Conservation (phyloP, 768 basidiomycete species). For the Omphalotus guepiniiformis region DNA sequence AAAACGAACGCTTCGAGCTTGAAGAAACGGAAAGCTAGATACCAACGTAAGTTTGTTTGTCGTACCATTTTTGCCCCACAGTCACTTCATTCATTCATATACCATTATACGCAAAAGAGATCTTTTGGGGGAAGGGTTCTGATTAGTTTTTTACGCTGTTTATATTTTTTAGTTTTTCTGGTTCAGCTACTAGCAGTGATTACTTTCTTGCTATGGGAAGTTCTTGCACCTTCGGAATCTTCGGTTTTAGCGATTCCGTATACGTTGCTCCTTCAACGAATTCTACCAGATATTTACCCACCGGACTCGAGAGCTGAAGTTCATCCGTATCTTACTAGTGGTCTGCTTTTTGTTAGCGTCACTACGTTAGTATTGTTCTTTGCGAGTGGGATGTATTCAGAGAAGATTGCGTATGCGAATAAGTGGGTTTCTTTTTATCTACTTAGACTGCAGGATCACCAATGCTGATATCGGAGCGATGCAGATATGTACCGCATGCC, state of each 20-base stretch:
- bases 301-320: conserved; percentile 39
- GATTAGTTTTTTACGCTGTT: conserved; percentile 13
- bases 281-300: conserved; percentile 50
- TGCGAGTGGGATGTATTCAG: conserved; percentile 92
- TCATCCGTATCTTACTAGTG: conserved; percentile 74
- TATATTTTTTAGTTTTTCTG: conserved; percentile 59
- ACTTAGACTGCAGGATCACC: neutral
- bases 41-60: conserved; percentile 72
- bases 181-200: conserved; percentile 63
- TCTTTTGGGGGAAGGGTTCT: neutral
- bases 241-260: conserved; percentile 66
- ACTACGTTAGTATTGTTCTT: conserved; percentile 94
- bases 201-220: conserved; percentile 69
- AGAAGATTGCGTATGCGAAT: conserved; percentile 96
- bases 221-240: conserved; percentile 59
- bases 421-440: conserved; percentile 51
- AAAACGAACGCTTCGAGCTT: conserved; percentile 87
- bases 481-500: conserved; percentile 93
- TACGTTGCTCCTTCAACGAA: conserved; percentile 40
- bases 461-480: neutral
- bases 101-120: too few relatives aligned
- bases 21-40: conserved; percentile 73
- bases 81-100: too few relatives aligned
- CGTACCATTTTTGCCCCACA: too few relatives aligned
- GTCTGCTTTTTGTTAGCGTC: conserved; percentile 80